Conservation (phyloP, 2,329 filamentous ascomycete genomes). For the Aureobasidium uvarum region DNA sequence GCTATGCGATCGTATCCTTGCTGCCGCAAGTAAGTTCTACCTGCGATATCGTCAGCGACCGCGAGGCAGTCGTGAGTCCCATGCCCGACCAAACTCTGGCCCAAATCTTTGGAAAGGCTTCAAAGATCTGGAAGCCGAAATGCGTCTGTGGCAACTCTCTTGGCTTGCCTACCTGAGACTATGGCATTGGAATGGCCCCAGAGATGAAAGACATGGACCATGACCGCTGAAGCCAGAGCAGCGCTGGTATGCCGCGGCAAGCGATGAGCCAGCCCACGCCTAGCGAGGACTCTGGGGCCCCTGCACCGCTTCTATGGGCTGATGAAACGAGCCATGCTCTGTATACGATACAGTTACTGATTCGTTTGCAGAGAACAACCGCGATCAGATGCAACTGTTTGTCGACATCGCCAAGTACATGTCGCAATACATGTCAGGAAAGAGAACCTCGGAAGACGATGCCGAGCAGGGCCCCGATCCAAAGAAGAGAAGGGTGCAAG, state of each 20-base stretch:
- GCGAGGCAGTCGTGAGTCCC: not conserved
- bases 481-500: constrained; percentile 24
- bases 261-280: not conserved
- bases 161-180: not conserved
- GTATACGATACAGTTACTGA: not conserved
- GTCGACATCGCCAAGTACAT: constrained; percentile 52
- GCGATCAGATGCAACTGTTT: constrained; percentile 41
- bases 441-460: constrained; percentile 12
- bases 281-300: not conserved
- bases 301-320: not conserved
- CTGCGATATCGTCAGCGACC: not conserved
- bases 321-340: not conserved
- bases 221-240: not conserved
- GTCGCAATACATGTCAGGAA: constrained; percentile 32
- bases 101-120: not conserved
- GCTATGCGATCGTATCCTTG: constrained; percentile 29
- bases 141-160: not conserved
- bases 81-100: not conserved
- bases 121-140: not conserved
- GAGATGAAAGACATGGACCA: not conserved
- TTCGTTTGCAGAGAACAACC: constrained; percentile 23
- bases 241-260: not conserved
- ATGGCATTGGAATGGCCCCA: not conserved
- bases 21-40: constrained; percentile 27
- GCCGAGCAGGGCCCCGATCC: not conserved